Conservation (phyloP, 805 yeast genomes). For the Cyberlindnera mississippiensis region DNA sequence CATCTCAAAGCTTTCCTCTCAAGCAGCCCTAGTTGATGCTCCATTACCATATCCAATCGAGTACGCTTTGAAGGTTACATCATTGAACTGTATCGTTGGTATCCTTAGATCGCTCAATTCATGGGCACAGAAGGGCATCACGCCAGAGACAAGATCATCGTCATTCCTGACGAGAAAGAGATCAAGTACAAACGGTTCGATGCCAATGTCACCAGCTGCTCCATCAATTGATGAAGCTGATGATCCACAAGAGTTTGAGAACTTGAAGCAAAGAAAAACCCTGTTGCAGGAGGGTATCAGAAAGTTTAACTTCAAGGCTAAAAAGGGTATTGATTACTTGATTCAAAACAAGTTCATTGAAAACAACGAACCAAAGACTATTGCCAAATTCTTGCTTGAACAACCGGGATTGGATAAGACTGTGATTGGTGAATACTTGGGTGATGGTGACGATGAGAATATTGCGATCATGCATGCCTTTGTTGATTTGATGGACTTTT, state of each 20-base stretch:
- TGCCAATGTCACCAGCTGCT: slow-evolving; percentile 6
- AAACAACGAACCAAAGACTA: slow-evolving; percentile 55
- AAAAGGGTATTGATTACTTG: slow-evolving; percentile 66
- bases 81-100: slow-evolving; percentile 77
- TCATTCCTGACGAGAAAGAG: slow-evolving; percentile 24
- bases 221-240: slow-evolving; percentile 42
- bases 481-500: slow-evolving; percentile 83
- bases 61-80: slow-evolving; percentile 76
- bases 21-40: slow-evolving; percentile 51
- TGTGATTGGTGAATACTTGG: slow-evolving; percentile 84
- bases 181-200: slow-evolving; percentile 27
- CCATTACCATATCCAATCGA: slow-evolving; percentile 62
- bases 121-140: slow-evolving; percentile 75
- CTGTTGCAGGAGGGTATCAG: slow-evolving; percentile 72
- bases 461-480: slow-evolving; percentile 88
- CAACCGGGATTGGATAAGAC: slow-evolving; percentile 80
- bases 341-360: slow-evolving; percentile 59
- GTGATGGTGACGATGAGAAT: slow-evolving; percentile 79
- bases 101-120: slow-evolving; percentile 75
- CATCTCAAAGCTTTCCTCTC: slow-evolving; percentile 53
- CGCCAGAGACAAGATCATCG: slow-evolving; percentile 26
- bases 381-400: slow-evolving; percentile 71
- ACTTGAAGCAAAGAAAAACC: slow-evolving; percentile 76
- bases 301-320: slow-evolving; percentile 81
- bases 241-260: slow-evolving; percentile 82